These are phyloP conservation scores for Fusarium bulbicola DNA, from an alignment of 2,329 filamentous ascomycete species.

Conservation along the genomic window DNA sequence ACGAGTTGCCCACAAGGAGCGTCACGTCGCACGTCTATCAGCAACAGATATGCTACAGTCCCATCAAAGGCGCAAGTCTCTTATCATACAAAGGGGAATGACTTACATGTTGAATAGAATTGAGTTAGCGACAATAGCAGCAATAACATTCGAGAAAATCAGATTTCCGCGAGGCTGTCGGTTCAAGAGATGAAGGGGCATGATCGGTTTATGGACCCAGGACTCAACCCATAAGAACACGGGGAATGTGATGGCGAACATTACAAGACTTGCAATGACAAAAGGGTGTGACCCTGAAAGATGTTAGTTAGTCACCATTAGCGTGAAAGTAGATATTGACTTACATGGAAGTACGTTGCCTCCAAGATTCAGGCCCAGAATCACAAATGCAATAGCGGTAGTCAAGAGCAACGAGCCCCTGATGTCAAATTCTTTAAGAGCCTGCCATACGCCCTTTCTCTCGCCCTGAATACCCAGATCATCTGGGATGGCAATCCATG, in stretches of 20 bases:
- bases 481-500: constrained; percentile 58
- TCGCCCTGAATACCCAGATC: constrained; percentile 61
- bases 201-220: constrained; percentile 62
- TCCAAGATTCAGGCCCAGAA: constrained; percentile 68
- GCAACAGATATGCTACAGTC: not conserved
- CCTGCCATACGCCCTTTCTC: constrained; percentile 55
- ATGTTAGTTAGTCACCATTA: constrained; percentile 22
- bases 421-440: constrained; percentile 66
- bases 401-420: constrained; percentile 64
- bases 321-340: constrained; percentile 19
- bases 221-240: constrained; percentile 63
- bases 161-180: constrained; percentile 64
- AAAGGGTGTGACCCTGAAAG: constrained; percentile 64
- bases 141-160: constrained; percentile 64
- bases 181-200: constrained; percentile 65
- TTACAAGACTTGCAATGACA: constrained; percentile 60
- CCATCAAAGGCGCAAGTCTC: not conserved
- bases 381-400: constrained; percentile 63
- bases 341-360: constrained; percentile 70
- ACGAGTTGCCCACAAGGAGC: not conserved
- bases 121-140: constrained; percentile 61
- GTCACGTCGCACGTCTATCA: not conserved
- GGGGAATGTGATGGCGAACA: constrained; percentile 59
- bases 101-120: constrained; percentile 67
- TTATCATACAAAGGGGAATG: not conserved